Evolutionary conservation across 371 early-diverging fungal genomes (phyloP).

Genomic region (Dichotomocladium elegans): DNA sequence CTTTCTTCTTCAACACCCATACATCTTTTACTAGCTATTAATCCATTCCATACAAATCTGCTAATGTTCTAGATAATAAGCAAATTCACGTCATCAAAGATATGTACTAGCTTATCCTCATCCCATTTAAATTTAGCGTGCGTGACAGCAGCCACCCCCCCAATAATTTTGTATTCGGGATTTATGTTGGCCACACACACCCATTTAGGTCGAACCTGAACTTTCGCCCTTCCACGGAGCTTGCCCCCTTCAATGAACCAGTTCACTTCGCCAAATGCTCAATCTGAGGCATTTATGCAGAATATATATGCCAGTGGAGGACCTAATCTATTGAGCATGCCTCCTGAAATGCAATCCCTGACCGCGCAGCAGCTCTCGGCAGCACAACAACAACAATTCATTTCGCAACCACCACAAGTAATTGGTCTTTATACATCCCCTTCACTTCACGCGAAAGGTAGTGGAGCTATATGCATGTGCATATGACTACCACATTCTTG

Average conservation of each 20-base stretch:
- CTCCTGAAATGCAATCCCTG: slow-evolving; percentile 30
- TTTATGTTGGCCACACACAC: too few species aligned
- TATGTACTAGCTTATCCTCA: too few species aligned
- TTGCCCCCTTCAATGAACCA: slow-evolving; percentile 36
- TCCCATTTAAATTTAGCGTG: too few species aligned
- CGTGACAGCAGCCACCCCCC: too few species aligned
- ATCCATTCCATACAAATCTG: neutral
- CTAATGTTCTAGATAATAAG: too few species aligned
- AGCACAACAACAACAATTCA: slow-evolving; percentile 11
- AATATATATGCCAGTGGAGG: slow-evolving; percentile 13
- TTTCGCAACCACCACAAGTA: slow-evolving; percentile 20
- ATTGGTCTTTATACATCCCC: neutral
- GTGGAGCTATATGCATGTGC: too few species aligned
- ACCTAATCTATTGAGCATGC: slow-evolving; percentile 27
- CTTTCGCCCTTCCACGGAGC: too few species aligned
- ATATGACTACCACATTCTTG: too few species aligned
- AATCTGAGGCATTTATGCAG: slow-evolving; percentile 27
- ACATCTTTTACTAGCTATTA: neutral
- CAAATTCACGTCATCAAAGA: too few species aligned
- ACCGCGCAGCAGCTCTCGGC: slow-evolving; percentile 12
- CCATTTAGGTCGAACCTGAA: too few species aligned
- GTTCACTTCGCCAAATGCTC: slow-evolving; percentile 22
- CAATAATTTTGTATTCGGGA: too few species aligned
- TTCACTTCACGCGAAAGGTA: too few species aligned
- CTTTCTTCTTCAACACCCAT: neutral